A percentile compares a stretch with the other conserved stretches of the same genome.
Conservation (phyloP, 768 basidiomycete species). For the Tylopilus subfusipes region DNA sequence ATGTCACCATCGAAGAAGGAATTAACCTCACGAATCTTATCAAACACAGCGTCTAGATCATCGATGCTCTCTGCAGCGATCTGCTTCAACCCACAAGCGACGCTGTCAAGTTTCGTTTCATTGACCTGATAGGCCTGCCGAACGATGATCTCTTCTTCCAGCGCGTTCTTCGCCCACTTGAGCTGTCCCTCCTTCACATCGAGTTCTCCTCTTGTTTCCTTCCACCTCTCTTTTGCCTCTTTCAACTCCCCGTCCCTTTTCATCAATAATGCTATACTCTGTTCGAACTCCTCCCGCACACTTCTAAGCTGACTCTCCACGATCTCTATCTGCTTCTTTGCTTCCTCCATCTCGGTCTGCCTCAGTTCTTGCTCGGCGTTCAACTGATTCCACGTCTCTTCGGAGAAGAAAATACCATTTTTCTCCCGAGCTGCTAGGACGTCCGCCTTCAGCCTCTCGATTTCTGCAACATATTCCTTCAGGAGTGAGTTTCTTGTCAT, state of each 20-base stretch:
- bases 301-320: constrained; percentile 77
- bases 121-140: constrained; percentile 74
- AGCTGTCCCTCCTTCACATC: constrained; percentile 55
- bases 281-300: constrained; percentile 88
- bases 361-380: constrained; percentile 70
- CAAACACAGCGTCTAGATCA: constrained; percentile 70
- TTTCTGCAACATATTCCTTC: constrained; percentile 91
- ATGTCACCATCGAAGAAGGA: background rate
- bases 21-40: constrained; percentile 69
- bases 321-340: constrained; percentile 76
- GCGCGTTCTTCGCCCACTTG: constrained; percentile 48
- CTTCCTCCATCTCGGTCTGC: constrained; percentile 77
- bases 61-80: constrained; percentile 64
- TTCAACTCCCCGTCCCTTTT: constrained; percentile 75
- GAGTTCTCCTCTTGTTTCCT: constrained; percentile 50
- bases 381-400: constrained; percentile 87
- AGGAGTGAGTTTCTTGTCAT: constrained; percentile 90
- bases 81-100: constrained; percentile 66
- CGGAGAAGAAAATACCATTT: constrained; percentile 92
- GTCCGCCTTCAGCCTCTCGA: constrained; percentile 89
- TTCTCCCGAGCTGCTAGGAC: constrained; percentile 90
- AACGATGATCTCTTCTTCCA: constrained; percentile 79
- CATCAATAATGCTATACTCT: constrained; percentile 74
- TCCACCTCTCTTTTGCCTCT: constrained; percentile 53
- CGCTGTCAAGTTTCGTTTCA: constrained; percentile 65